Percentiles rank a stretch among this genome's conserved stretches.
These are phyloP conservation scores for Mycena rosella DNA, from an alignment of 768 basidiomycete genomes.

Conservation along the genomic window DNA sequence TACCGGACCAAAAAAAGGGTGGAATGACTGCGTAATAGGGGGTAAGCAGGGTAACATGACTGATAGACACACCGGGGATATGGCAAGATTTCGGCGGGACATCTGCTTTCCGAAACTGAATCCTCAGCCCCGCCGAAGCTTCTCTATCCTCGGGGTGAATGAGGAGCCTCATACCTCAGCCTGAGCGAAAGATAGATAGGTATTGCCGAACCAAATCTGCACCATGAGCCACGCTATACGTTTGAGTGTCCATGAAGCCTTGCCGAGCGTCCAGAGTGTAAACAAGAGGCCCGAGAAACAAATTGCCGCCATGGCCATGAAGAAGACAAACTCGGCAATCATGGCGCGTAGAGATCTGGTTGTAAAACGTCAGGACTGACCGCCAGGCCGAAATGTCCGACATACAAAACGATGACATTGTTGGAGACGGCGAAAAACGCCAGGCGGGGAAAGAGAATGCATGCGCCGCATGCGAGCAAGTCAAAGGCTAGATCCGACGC, in stretches of 20 bases:
- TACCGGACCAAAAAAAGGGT: conserved; percentile 76
- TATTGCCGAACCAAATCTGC: conserved; percentile 85
- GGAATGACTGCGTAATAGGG: conserved; percentile 60
- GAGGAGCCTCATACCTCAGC: too few species aligned
- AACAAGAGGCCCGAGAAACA: conserved; percentile 85
- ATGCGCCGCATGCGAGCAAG: conserved; percentile 85
- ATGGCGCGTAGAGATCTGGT: conserved; percentile 83
- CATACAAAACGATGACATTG: conserved; percentile 83
- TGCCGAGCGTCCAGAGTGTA: conserved; percentile 62
- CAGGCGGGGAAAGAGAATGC: conserved; percentile 86
- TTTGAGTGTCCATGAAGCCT: conserved; percentile 37
- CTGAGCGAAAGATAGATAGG: too few species aligned
- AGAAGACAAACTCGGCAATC: conserved; percentile 84
- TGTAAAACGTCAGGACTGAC: not conserved
- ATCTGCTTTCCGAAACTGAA: too few species aligned
- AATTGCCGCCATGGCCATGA: conserved; percentile 79
- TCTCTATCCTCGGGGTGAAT: too few species aligned
- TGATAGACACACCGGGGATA: too few species aligned
- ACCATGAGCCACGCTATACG: conserved; percentile 83
- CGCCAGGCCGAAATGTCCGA: not conserved
- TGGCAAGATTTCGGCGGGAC: too few species aligned
- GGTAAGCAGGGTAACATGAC: too few species aligned
- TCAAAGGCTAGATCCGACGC: conserved; percentile 82
- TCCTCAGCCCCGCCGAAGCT: too few species aligned
- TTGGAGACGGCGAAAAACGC: conserved; percentile 87